Evolutionary conservation across 768 basidiomycete species (phyloP).

Genomic region (Boletus rufocinnamomeus): DNA sequence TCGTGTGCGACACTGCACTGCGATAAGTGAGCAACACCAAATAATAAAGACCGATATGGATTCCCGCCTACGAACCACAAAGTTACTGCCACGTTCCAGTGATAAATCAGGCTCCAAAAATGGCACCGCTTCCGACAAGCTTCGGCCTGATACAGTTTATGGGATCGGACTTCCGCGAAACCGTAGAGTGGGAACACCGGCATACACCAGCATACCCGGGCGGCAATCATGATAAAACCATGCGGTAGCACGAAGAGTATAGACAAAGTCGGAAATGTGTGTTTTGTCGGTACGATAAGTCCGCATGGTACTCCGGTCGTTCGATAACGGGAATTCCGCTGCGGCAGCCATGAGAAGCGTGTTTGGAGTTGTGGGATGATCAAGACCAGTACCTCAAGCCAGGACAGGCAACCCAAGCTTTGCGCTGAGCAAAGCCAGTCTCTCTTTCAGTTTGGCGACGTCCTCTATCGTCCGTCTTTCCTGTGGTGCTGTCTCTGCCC

Average conservation of each 20-base stretch:
- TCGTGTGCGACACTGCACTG: not conserved
- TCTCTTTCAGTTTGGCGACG: constrained; percentile 40
- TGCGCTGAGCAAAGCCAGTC: constrained; percentile 35
- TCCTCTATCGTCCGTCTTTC: constrained; percentile 42
- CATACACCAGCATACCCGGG: not conserved
- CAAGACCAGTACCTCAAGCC: not conserved
- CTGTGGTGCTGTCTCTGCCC: constrained; percentile 8
- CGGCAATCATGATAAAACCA: not conserved
- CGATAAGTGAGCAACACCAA: constrained; percentile 1
- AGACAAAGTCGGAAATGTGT: not conserved
- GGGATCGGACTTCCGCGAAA: not conserved
- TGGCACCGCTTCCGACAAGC: not conserved
- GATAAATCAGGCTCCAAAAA: not conserved
- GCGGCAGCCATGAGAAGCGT: not conserved
- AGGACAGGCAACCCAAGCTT: constrained; percentile 36
- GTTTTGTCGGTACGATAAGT: not conserved
- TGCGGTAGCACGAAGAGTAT: not conserved
- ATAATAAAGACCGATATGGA: not conserved
- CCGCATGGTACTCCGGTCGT: not conserved
- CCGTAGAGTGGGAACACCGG: not conserved
- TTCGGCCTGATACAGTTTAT: not conserved
- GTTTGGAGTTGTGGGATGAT: not conserved
- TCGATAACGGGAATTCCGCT: not conserved
- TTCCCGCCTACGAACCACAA: constrained; percentile 1
- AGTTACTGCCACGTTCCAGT: not conserved